phyloP scores from a whole-genome alignment of 345 rosid genomes.

The Atalantia buxifolia region DNA sequence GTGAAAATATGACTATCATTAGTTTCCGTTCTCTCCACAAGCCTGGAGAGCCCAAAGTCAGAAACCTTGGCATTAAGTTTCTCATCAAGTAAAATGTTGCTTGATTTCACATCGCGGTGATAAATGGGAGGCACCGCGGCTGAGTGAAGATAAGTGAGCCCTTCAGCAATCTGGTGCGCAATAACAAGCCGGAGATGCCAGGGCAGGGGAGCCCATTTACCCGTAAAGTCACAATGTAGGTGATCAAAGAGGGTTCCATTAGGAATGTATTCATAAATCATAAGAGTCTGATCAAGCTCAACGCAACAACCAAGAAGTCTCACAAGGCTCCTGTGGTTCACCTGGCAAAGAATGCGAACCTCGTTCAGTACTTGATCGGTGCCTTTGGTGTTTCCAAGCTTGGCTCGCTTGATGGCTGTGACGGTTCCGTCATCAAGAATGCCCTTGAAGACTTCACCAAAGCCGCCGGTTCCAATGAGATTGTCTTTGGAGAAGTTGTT shows the following conservation, averaged over 20 bases:
- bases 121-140: constrained; percentile 45
- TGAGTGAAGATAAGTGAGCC: constrained; percentile 44
- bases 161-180: constrained; percentile 40
- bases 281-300: constrained; percentile 44
- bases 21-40: constrained; percentile 21
- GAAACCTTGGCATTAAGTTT: constrained; percentile 43
- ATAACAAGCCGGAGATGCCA: constrained; percentile 39
- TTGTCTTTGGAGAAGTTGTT: constrained; percentile 38
- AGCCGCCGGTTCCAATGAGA: constrained; percentile 47
- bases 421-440: constrained; percentile 35
- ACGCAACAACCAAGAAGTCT: constrained; percentile 52
- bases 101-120: constrained; percentile 51
- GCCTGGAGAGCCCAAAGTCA: constrained; percentile 57
- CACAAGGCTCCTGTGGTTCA: constrained; percentile 51
- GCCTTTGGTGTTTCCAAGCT: constrained; percentile 47
- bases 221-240: constrained; percentile 11
- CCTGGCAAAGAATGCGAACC: constrained; percentile 55
- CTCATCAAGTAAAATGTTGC: constrained; percentile 49
- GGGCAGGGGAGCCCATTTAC: constrained; percentile 11
- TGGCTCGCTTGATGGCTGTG: constrained; percentile 52
- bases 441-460: constrained; percentile 49
- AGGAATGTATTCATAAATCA: constrained; percentile 44
- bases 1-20: constrained; percentile 50
- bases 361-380: constrained; percentile 51
- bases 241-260: constrained; percentile 45